Evolutionary conservation across 2,329 filamentous ascomycete genomes (phyloP).

Genomic region (Trichothecium roseum): DNA sequence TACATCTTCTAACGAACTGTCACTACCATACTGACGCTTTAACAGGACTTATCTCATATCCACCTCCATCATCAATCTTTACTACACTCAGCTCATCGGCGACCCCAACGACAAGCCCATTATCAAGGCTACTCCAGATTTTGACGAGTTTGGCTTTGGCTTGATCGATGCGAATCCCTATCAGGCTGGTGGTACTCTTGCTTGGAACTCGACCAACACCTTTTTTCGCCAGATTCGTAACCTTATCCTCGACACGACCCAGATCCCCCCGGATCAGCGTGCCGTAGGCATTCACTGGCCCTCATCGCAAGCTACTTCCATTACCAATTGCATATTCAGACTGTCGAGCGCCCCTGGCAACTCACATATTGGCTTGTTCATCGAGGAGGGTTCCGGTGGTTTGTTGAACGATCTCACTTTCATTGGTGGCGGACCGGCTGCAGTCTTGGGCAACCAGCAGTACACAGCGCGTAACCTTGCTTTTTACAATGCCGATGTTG

Average conservation of each 20-base stretch:
- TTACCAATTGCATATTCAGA: constrained; percentile 48
- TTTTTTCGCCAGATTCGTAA: constrained; percentile 50
- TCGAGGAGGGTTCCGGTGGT: constrained; percentile 55
- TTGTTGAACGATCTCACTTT: constrained; percentile 61
- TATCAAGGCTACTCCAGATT: constrained; percentile 41
- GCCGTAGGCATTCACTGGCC: constrained; percentile 57
- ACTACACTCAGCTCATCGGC: constrained; percentile 71
- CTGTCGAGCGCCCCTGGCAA: constrained; percentile 35
- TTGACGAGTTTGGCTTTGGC: constrained; percentile 28
- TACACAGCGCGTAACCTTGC: constrained; percentile 61
- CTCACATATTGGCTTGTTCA: constrained; percentile 47
- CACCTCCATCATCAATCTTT: constrained; percentile 61
- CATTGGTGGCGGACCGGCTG: constrained; percentile 55
- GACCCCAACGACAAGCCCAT: constrained; percentile 50
- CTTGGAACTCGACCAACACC: constrained; percentile 46
- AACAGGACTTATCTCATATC: constrained; percentile 57
- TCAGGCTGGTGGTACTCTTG: constrained; percentile 24
- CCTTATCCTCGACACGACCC: constrained; percentile 43
- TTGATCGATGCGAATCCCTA: constrained; percentile 39
- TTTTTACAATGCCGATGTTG: constrained; percentile 54
- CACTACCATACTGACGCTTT: constrained; percentile 2
- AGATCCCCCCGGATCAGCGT: constrained; percentile 30
- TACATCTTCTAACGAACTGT: background rate
- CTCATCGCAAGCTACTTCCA: constrained; percentile 50
- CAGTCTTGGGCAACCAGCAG: constrained; percentile 54